These are phyloP conservation scores for Arxiozyma heterogenica DNA, from an alignment of 1,139 yeast genomes.

Conservation along the genomic window DNA sequence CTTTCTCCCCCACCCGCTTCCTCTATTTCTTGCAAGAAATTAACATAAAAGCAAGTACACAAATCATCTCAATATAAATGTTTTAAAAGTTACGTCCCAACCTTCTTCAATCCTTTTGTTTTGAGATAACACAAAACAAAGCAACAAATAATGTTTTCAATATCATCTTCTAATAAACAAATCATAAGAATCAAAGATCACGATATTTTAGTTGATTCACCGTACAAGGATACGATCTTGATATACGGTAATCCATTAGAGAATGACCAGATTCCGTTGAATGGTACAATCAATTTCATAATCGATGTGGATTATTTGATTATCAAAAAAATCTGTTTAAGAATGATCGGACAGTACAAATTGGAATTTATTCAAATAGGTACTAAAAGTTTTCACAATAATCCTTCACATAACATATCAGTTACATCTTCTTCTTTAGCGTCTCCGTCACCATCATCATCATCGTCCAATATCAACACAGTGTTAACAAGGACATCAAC, in stretches of 20 bases:
- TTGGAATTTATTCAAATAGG: constrained; percentile 44
- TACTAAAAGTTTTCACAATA: constrained; percentile 29
- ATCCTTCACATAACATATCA: constrained; percentile 32
- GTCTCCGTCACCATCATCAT: constrained; percentile 15
- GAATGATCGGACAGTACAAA: constrained; percentile 45
- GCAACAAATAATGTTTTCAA: background rate
- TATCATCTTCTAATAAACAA: background rate
- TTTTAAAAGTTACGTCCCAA: too few relatives aligned
- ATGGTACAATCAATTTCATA: constrained; percentile 50
- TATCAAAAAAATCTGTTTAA: constrained; percentile 39
- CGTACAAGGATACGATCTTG: constrained; percentile 45
- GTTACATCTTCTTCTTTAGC: constrained; percentile 36
- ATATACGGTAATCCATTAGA: constrained; percentile 53
- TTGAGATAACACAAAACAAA: too few relatives aligned
- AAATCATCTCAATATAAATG: too few relatives aligned
- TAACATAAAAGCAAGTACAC: too few relatives aligned
- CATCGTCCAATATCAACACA: too few relatives aligned
- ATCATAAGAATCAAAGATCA: background rate
- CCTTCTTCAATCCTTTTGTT: too few relatives aligned
- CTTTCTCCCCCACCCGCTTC: too few relatives aligned
- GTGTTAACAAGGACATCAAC: too few relatives aligned
- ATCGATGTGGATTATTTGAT: constrained; percentile 42
- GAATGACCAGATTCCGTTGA: constrained; percentile 43
- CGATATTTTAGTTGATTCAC: constrained; percentile 38
- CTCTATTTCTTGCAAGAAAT: too few relatives aligned